Percentiles rank a stretch among this genome's conserved stretches.
These are phyloP conservation scores for Thelonectria discophora DNA, from an alignment of 2,329 filamentous ascomycete genomes.

Conservation along the genomic window DNA sequence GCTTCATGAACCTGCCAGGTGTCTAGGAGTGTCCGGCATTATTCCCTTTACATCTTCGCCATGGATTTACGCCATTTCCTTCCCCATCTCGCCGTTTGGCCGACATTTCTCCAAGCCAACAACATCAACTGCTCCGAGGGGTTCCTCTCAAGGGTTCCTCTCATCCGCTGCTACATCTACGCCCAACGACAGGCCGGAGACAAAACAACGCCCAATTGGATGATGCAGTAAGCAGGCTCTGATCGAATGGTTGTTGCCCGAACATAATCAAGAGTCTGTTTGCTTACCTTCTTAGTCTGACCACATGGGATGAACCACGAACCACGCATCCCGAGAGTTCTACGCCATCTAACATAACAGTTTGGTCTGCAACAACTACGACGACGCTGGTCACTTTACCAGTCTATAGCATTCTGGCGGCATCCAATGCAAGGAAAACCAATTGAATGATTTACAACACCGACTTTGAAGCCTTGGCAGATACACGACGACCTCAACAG, in stretches of 20 bases:
- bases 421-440: background rate
- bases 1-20: slow-evolving; percentile 49
- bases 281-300: slow-evolving; percentile 11
- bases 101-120: background rate
- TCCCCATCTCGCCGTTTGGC: background rate
- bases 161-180: background rate
- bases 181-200: background rate
- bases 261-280: slow-evolving; percentile 13
- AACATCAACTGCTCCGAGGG: too few relatives aligned
- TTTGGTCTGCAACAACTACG: background rate
- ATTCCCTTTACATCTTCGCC: background rate
- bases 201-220: background rate
- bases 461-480: background rate
- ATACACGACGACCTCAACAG: background rate
- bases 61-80: background rate
- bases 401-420: background rate
- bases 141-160: slow-evolving; percentile 7
- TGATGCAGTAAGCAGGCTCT: slow-evolving; percentile 9
- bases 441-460: too few relatives aligned
- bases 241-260: background rate
- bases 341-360: background rate
- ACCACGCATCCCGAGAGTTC: background rate
- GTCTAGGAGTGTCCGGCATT: slow-evolving; percentile 36
- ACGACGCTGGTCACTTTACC: background rate
- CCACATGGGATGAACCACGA: background rate